Evolutionary conservation across 495 filamentous ascomycete species (phyloP), one percentile per base, ranked within the genome.

Genomic region (Xeromyces bisporus): DNA sequence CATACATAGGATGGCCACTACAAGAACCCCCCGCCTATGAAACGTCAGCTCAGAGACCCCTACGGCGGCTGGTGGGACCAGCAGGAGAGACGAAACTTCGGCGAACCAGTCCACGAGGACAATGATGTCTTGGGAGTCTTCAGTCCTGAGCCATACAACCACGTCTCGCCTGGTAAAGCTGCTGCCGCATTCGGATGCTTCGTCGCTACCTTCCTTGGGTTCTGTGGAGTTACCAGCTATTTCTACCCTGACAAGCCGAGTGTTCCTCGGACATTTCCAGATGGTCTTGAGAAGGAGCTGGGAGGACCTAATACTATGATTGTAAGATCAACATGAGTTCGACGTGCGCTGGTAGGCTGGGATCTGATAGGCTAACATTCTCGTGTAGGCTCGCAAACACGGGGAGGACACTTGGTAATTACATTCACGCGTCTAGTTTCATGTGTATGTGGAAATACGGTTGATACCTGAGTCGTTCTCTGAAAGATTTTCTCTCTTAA

Each of bases 61-160:
- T 71, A 96, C 48, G 87, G 57, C 43, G 78, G 83, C 50, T 96
- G 85, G 83, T 96, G 87, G 87, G 86, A 96, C 55, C 78, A 83
- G 63, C 86, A 96, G 50, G 87, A 93, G 52, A 78, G 86, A 43
- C 75, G 86, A 35, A 93, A 96, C 63, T 99, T 75, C 43, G 84
- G 84, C 45, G 91, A 99, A 56, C 79, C 85, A 3, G 72, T 92
- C 16, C 87, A 99, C 53, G 91, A 99, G 57, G 91, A 99, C 55
- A 76, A 96, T 48, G 91, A 99, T 52, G 73, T 93, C 32, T 66
- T 96, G 13, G 86, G 87, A 46, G 75, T 92, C 34, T 87, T 99
- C 60, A 76, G 78, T 30, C 71, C 80, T 1, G 73, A 93, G 46
- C 78, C 86, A 41, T 96, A 99, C 58, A 86, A 72, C 15, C 86